phyloP scores from a whole-genome alignment of 345 rosid genomes.

The thale cress (Arabidopsis thaliana) region TAIR10.1 NC_003070.9:7868001-7868500 shows the following conservation, averaged over 20 bases:
- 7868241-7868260: neutral
- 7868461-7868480: neutral
- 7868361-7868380: slow-evolving; percentile 75
- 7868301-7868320: slow-evolving; percentile 60
- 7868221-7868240: neutral
- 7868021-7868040: slow-evolving; percentile 5
- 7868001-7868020: neutral
- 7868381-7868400: slow-evolving; percentile 7
- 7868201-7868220: neutral
- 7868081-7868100: slow-evolving; percentile 32
- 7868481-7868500: neutral
- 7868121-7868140: slow-evolving; percentile 40
- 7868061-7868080: slow-evolving; percentile 66
- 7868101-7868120: slow-evolving; percentile 31
- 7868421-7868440: neutral
- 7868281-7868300: slow-evolving; percentile 69
- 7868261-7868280: slow-evolving; percentile 59
- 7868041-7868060: slow-evolving; percentile 37
- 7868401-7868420: slow-evolving; percentile 17
- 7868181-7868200: slow-evolving; percentile 60
- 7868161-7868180: slow-evolving; percentile 58
- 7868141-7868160: slow-evolving; percentile 34
- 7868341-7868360: slow-evolving; percentile 52
- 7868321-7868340: slow-evolving; percentile 57
- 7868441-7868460: neutral